phyloP scores from a whole-genome alignment of 495 filamentous ascomycete genomes.

The Mycothermus thermophilus region DNA sequence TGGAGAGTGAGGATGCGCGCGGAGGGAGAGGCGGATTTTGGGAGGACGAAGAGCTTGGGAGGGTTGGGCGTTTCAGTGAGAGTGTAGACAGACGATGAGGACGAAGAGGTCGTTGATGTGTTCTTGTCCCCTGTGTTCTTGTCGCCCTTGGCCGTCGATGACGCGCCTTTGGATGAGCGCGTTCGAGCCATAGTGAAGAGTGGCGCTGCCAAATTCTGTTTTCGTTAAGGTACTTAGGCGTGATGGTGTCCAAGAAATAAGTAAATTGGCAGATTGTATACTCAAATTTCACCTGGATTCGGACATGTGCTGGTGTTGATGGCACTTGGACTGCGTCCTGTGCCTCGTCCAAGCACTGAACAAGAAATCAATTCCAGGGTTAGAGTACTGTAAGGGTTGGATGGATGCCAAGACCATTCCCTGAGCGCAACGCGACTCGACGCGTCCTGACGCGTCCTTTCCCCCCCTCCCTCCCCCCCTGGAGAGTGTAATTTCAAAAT shows the following conservation, averaged over 20 bases:
- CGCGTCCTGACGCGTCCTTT: conserved; percentile 7
- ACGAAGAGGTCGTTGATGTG: conserved; percentile 1
- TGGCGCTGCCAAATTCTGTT: too few species aligned
- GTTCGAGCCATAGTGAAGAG: conserved; percentile 21
- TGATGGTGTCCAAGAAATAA: too few species aligned
- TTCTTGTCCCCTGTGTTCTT: conserved; percentile 9
- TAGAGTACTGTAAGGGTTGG: too few species aligned
- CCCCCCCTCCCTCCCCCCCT: conserved; percentile 1
- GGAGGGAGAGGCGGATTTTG: conserved; percentile 45
- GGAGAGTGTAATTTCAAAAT: too few species aligned
- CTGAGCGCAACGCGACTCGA: conserved; percentile 14
- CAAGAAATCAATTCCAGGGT: too few species aligned
- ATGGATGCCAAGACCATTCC: conserved; percentile 22
- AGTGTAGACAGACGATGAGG: conserved; percentile 18
- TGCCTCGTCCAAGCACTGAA: too few species aligned
- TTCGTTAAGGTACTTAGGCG: too few species aligned
- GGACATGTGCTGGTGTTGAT: too few species aligned
- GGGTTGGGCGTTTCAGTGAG: conserved; percentile 25
- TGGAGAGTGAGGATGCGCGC: conserved; percentile 62
- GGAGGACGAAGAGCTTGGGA: conserved; percentile 69
- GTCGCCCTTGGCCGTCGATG: conserved; percentile 9
- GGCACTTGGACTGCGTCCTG: too few species aligned
- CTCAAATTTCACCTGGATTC: too few species aligned
- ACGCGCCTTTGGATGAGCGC: conserved; percentile 13
- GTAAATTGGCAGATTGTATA: too few species aligned